Base-by-base conservation (phyloP, 148 eudicot species). In the Silene latifolia region DNA sequence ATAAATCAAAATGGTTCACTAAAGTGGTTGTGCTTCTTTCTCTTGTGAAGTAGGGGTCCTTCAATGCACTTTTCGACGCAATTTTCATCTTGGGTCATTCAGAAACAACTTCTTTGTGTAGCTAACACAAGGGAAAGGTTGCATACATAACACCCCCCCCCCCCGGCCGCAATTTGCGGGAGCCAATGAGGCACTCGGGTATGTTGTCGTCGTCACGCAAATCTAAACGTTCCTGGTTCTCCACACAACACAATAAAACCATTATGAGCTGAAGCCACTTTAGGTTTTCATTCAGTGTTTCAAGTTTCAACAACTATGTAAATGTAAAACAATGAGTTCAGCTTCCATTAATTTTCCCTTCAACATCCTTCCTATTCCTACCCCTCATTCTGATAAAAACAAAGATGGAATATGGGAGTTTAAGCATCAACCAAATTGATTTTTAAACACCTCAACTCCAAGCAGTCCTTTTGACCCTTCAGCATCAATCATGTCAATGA, bases 381-480 rank as follows among this genome's bases (percentile, higher is more conserved):
- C 65, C 24, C 24, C 23, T 46, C 69, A 65, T 65, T 35, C 14
- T 15, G 18, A 19, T 68, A 20, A 46, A 47, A 68, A 17, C 29
- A 19, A 68, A 18, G 18, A 68, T 19, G 5, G 5, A 25, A 20
- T 20, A 46, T 3, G 17, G 25, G 56, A 32, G 48, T n/a, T 10
- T 44, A 9, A 21, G 19, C 29, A 21, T 46, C 70, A 68, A 68
- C 29, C 29, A 21, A 44, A 44, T 39, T 2, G 7, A 7, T 27
- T 58, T 48, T 64, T 24, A 61, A 81, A 74, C 71, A 95, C 99
- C 86, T 92, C 97, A 63, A 84, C 81, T 70, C 87, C 85, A 60
- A 87, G 85, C 84, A 95, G 76, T 62, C 99, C 99, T 82, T 89
- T 86, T 39, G 89, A 70, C 78, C 98, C 99, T 83, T 87, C 98